Percentiles rank a stretch among this genome's conserved stretches.
phyloP scores from a whole-genome alignment of 768 basidiomycete species.

The Sistotremastrum suecicum region DNA sequence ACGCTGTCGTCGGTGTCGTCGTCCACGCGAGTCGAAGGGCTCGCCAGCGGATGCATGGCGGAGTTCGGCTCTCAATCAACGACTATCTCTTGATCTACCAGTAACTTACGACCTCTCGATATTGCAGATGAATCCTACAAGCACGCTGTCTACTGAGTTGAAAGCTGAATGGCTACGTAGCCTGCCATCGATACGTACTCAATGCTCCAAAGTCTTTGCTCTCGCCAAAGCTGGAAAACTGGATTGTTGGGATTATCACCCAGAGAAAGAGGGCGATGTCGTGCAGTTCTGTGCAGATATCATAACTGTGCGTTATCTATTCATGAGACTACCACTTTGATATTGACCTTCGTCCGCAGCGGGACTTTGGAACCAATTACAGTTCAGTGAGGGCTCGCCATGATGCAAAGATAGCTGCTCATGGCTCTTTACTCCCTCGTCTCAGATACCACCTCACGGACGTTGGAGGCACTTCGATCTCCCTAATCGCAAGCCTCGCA shows the following conservation, averaged over 20 bases:
- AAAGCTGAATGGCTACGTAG: slow-evolving; percentile 66
- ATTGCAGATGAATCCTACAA: too few species aligned
- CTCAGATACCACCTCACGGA: slow-evolving; percentile 77
- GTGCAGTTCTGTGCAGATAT: slow-evolving; percentile 62
- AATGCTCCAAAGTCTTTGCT: slow-evolving; percentile 64
- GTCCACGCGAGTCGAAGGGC: too few species aligned
- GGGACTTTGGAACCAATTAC: slow-evolving; percentile 68
- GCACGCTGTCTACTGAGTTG: background rate
- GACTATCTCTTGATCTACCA: too few species aligned
- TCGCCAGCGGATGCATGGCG: too few species aligned
- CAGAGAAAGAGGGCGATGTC: slow-evolving; percentile 55
- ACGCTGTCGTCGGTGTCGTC: too few species aligned
- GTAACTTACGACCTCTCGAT: too few species aligned
- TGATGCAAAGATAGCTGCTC: background rate
- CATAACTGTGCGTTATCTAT: slow-evolving; percentile 45
- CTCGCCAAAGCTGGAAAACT: slow-evolving; percentile 65
- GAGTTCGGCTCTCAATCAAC: too few species aligned
- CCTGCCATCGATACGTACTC: slow-evolving; percentile 78
- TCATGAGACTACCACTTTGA: too few species aligned
- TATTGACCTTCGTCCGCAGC: slow-evolving; percentile 25
- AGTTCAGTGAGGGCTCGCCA: slow-evolving; percentile 29
- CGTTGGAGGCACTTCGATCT: slow-evolving; percentile 83
- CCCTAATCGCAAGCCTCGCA: slow-evolving; percentile 33
- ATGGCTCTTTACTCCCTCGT: background rate
- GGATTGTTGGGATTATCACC: slow-evolving; percentile 77